Evolutionary conservation across 305 asterid species (phyloP).

Genomic region (Galium porrigens): DNA sequence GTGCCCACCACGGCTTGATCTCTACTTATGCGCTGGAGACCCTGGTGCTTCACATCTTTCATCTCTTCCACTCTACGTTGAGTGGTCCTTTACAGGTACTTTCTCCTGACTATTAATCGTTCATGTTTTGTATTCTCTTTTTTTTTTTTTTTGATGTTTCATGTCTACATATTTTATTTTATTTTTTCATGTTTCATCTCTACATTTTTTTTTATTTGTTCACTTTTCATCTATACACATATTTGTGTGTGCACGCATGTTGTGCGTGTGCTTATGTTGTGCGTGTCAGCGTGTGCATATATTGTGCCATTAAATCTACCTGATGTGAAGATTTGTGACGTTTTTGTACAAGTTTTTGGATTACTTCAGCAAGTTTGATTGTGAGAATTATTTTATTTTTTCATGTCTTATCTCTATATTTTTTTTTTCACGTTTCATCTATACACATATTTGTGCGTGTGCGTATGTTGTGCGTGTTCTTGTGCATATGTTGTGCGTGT

Average conservation of each 20-base stretch:
- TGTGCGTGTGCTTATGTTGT: background rate
- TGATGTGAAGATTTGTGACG: constrained; percentile 21
- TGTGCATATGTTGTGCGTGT: background rate
- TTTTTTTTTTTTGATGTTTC: background rate
- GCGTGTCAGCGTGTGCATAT: no score
- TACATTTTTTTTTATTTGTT: background rate
- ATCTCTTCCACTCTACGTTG: constrained; percentile 49
- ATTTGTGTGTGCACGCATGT: no score
- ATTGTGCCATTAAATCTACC: constrained; percentile 15
- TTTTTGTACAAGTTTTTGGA: constrained; percentile 69
- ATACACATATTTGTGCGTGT: background rate
- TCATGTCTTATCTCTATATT: background rate
- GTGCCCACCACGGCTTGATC: constrained; percentile 73
- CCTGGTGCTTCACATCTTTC: constrained; percentile 69
- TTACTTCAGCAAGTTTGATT: constrained; percentile 66
- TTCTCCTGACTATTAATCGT: constrained; percentile 14
- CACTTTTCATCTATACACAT: no score
- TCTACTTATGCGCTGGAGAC: constrained; percentile 94
- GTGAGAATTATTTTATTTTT: constrained; percentile 37
- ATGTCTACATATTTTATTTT: background rate
- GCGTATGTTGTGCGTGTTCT: background rate
- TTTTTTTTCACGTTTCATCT: background rate
- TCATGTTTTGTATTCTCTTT: constrained; percentile 6
- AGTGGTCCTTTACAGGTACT: constrained; percentile 78
- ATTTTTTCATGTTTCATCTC: background rate